Evolutionary conservation across 1,284 basidiomycete genomes (phyloP).

Genomic region (Puccinia coronata): DNA sequence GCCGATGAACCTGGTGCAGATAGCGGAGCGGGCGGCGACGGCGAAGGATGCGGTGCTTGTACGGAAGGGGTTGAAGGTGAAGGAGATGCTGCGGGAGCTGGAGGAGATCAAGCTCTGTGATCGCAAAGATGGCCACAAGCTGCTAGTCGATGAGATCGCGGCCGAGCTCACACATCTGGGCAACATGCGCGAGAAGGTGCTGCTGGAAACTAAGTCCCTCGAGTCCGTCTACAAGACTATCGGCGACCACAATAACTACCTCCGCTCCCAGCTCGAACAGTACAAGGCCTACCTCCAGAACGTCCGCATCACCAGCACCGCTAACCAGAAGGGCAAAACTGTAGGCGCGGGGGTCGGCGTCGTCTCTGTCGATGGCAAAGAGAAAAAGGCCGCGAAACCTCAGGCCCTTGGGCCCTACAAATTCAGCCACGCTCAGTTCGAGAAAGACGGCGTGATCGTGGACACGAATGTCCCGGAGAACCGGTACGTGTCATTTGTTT

Average conservation of each 20-base stretch:
- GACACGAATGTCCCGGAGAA: constrained; percentile 99
- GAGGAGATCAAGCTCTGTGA: constrained; percentile 83
- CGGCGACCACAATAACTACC: constrained; percentile 96
- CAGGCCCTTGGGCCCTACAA: constrained; percentile 89
- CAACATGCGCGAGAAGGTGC: constrained; percentile 91
- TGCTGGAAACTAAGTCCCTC: constrained; percentile 85
- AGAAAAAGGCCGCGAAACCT: constrained; percentile 81
- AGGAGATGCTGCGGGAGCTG: constrained; percentile 95
- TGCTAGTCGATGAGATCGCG: constrained; percentile 95
- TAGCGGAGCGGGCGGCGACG: constrained; percentile 92
- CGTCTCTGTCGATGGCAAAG: constrained; percentile 91
- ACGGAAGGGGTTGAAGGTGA: constrained; percentile 96
- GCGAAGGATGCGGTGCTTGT: constrained; percentile 94
- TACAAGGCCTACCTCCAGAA: constrained; percentile 99
- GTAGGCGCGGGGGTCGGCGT: constrained; percentile 89
- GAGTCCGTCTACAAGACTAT: constrained; percentile 99
- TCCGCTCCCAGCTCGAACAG: constrained; percentile 93
- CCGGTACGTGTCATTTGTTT: constrained; percentile 74
- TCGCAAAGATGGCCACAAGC: constrained; percentile 75
- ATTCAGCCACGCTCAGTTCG: constrained; percentile 94
- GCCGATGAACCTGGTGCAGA: constrained; percentile 82
- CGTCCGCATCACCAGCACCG: constrained; percentile 73
- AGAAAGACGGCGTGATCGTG: constrained; percentile 99
- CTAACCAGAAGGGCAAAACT: constrained; percentile 66
- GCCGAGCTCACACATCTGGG: constrained; percentile 94